Conservation (phyloP, 2,329 filamentous ascomycete species). For the Diaporthe sp. region DNA sequence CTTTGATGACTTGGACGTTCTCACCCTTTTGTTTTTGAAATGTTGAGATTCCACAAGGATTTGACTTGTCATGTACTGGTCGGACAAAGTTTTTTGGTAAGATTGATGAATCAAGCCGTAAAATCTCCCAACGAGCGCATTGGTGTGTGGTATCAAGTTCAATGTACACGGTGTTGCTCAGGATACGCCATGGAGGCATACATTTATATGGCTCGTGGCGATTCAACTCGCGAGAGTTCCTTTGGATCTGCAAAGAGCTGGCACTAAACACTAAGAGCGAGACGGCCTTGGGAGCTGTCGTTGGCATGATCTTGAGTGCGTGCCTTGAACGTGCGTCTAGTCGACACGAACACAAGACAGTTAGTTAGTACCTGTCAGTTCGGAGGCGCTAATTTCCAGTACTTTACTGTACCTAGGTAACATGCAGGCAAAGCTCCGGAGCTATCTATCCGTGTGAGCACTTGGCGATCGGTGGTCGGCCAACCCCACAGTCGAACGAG, state of each 20-base stretch:
- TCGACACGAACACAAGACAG: neutral
- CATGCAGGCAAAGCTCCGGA: too few species aligned
- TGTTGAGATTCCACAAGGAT: too few species aligned
- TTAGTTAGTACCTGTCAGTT: neutral
- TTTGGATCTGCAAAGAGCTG: neutral
- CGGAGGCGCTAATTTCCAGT: neutral
- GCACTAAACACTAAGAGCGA: neutral
- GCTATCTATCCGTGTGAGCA: neutral
- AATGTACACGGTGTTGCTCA: neutral
- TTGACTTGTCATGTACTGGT: neutral
- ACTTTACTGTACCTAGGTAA: neutral
- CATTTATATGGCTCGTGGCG: too few species aligned
- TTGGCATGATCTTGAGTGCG: neutral
- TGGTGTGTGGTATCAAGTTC: neutral
- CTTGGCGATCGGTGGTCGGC: neutral
- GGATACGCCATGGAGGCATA: too few species aligned
- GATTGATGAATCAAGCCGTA: too few species aligned
- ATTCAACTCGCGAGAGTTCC: neutral
- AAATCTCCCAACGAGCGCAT: neutral
- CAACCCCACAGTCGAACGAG: slow-evolving; percentile 1
- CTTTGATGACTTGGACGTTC: too few species aligned
- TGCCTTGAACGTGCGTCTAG: neutral
- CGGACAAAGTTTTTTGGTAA: neutral
- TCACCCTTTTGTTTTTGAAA: neutral
- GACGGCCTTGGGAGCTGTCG: neutral